These are phyloP conservation scores for Xylona heveae DNA, from an alignment of 495 filamentous ascomycete species.

Conservation along the genomic window DNA sequence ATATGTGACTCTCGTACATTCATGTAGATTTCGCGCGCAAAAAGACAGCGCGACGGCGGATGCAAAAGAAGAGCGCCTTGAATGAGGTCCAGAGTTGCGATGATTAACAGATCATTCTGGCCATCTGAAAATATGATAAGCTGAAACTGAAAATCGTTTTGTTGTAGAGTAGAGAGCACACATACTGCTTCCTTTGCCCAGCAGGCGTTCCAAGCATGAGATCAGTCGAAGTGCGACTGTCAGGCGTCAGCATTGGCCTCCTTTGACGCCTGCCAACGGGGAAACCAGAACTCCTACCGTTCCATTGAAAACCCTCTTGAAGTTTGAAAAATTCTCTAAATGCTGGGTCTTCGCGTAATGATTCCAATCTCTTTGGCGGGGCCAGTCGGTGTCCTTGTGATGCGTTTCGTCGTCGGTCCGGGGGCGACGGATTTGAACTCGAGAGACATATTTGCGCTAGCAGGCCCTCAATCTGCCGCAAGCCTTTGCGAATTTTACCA, in stretches of 20 bases:
- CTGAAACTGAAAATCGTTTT: background rate
- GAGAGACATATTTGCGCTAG: conserved; percentile 90
- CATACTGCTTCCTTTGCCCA: conserved; percentile 49
- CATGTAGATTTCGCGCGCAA: conserved; percentile 85
- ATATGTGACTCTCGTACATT: no score
- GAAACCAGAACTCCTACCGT: conserved; percentile 30
- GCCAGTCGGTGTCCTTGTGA: conserved; percentile 20
- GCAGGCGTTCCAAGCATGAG: conserved; percentile 65
- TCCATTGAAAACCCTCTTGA: conserved; percentile 96
- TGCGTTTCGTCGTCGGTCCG: conserved; percentile 17
- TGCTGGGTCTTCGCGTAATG: conserved; percentile 64
- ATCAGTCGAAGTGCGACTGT: conserved; percentile 68
- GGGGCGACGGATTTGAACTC: no score
- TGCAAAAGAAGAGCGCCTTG: conserved; percentile 83
- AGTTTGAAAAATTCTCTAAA: conserved; percentile 93
- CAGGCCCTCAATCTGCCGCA: conserved; percentile 88
- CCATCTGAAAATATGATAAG: conserved; percentile 24
- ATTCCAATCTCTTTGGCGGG: conserved; percentile 33
- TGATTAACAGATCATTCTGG: conserved; percentile 73
- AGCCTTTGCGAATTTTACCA: conserved; percentile 73
- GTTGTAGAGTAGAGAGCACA: background rate
- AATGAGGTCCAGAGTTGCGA: conserved; percentile 72
- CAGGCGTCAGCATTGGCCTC: background rate
- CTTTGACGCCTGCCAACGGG: background rate
- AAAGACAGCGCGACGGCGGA: conserved; percentile 74